Base-by-base conservation (phyloP, 2,329 filamentous ascomycete genomes). In the Fusarium metavorans region DNA sequence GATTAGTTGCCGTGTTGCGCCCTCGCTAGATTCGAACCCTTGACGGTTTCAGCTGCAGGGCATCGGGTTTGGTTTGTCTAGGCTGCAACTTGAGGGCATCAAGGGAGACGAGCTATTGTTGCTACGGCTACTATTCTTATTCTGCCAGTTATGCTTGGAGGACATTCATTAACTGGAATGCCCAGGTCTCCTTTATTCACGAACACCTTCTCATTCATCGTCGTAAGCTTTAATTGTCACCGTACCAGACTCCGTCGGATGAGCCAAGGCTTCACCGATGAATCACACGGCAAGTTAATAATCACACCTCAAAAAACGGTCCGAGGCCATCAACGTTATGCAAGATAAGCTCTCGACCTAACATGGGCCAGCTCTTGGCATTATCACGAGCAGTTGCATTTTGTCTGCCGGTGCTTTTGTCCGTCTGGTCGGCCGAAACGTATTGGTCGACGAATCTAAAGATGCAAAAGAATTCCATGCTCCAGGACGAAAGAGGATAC, bases 351-450 rank as follows among this genome's bases (percentile, higher is more conserved):
- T 32, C 32, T 50, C 13, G 16, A 50, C n/a, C 34, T 27, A 25
- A 63, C 20, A 48, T 39, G 32, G 34, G 43, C 11, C 37, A 50
- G 27, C 13, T 27, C 60, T 63, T 30, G 23, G 23, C 23, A 39
- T 54, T 25, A 27, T 62, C 59, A 37, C 23, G n/a, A 56, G 30
- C n/a, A 30, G 23, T 32, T 3, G 4, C 20, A 56, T 56, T 56
- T 56, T 34, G 34, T 39, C 54, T 25, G 43, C 27, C 13, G 23
- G 27, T 14, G 27, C 43, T 16, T 27, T 25, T 23, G 32, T 52
- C 60, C 45, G 60, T 50, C 13, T 27, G 14, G 16, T 62, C 59
- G 59, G 59, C 59, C 59, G 59, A 62, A 61, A 43, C 35, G 25
- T 14, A 41, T 48, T 25, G 23, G 30, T 18, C 10, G 35, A 35